These are phyloP conservation scores for Pyrenula aspistea DNA, from an alignment of 495 filamentous ascomycete species.

Conservation along the genomic window DNA sequence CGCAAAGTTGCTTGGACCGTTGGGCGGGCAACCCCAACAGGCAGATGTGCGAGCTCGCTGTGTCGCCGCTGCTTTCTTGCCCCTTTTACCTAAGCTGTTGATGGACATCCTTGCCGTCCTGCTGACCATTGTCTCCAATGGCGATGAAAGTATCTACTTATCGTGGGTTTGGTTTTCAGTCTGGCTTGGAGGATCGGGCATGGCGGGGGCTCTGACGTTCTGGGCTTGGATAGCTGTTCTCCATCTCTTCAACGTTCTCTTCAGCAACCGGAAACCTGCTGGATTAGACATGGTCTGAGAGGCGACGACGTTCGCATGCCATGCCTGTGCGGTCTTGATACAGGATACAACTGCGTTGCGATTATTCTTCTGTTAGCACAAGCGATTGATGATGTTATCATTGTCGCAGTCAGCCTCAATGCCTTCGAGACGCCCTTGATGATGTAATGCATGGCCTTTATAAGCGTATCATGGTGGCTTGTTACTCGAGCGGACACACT, in stretches of 20 bases:
- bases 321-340: too few species aligned
- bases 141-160: background rate
- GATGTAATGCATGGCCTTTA: too few species aligned
- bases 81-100: background rate
- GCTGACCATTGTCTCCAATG: background rate
- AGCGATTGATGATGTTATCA: too few species aligned
- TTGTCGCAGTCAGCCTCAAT: too few species aligned
- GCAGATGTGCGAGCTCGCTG: background rate
- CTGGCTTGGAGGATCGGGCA: background rate
- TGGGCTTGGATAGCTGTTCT: background rate
- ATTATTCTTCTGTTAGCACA: too few species aligned
- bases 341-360: too few species aligned
- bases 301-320: too few species aligned
- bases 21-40: background rate
- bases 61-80: background rate
- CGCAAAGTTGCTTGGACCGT: background rate
- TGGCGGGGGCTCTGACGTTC: background rate
- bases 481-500: too few species aligned
- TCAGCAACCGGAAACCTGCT: background rate
- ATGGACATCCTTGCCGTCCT: background rate
- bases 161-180: background rate
- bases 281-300: background rate
- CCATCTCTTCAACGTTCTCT: background rate
- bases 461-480: too few species aligned
- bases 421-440: too few species aligned